Percentiles rank a stretch among this genome's conserved stretches.
Evolutionary conservation across 352 stramenopile species (phyloP).

Genomic region (Pythium phragmitis): DNA sequence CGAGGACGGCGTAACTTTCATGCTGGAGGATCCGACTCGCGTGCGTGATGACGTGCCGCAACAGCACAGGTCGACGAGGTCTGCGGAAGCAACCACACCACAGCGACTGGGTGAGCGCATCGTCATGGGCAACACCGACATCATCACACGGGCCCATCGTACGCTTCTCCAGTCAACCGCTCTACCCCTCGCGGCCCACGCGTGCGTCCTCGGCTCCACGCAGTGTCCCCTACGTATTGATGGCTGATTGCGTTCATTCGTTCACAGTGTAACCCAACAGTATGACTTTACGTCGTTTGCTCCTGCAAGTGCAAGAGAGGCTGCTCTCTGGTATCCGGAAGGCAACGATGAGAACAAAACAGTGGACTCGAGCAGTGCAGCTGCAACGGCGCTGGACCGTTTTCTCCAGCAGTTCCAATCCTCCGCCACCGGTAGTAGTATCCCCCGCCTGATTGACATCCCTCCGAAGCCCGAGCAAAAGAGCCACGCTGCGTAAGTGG

Average conservation of each 20-base stretch:
- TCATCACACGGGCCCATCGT: slow-evolving; percentile 44
- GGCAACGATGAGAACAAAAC: not conserved
- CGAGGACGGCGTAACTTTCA: slow-evolving; percentile 53
- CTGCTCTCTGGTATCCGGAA: slow-evolving; percentile 26
- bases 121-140: slow-evolving; percentile 43
- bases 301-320: slow-evolving; percentile 6
- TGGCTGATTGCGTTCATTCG: not conserved
- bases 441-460: slow-evolving; percentile 20
- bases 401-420: slow-evolving; percentile 11
- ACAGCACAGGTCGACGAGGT: not conserved
- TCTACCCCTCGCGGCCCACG: slow-evolving; percentile 37
- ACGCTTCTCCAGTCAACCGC: slow-evolving; percentile 17
- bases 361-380: not conserved
- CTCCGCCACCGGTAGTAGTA: not conserved
- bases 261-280: slow-evolving; percentile 9
- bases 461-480: not conserved
- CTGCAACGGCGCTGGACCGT: not conserved
- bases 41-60: slow-evolving; percentile 12
- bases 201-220: slow-evolving; percentile 25
- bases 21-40: slow-evolving; percentile 49
- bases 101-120: slow-evolving; percentile 56
- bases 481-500: not conserved
- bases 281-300: slow-evolving; percentile 19
- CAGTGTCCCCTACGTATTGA: not conserved
- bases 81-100: not conserved